Evolutionary conservation across 2,329 filamentous ascomycete species (phyloP).

Genomic region (Fusarium agapanthi): DNA sequence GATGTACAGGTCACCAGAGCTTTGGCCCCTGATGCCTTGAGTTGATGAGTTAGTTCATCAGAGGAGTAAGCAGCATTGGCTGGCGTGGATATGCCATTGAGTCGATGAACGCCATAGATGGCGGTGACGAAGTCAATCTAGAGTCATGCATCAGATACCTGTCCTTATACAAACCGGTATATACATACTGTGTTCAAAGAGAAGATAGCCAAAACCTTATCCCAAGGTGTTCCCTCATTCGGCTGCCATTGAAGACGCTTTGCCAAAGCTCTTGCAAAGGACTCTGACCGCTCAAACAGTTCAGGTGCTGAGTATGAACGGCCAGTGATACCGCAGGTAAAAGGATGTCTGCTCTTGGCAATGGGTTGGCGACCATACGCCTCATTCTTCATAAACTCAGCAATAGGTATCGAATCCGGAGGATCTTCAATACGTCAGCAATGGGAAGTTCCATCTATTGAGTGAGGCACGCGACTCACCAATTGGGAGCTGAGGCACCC

Average conservation of each 20-base stretch:
- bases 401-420: slow-evolving; percentile 8
- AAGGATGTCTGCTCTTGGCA: slow-evolving; percentile 72
- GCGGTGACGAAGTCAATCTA: slow-evolving; percentile 79
- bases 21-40: slow-evolving; percentile 73
- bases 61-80: slow-evolving; percentile 79
- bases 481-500: slow-evolving; percentile 2
- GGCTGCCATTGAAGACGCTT: slow-evolving; percentile 72
- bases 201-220: slow-evolving; percentile 80
- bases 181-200: slow-evolving; percentile 74
- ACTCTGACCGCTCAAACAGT: slow-evolving; percentile 71
- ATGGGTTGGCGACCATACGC: slow-evolving; percentile 59
- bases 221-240: slow-evolving; percentile 78
- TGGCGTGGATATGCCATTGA: slow-evolving; percentile 76
- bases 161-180: not conserved
- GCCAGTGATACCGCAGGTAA: slow-evolving; percentile 80
- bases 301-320: slow-evolving; percentile 70
- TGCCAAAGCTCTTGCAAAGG: slow-evolving; percentile 70
- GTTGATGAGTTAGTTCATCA: slow-evolving; percentile 74
- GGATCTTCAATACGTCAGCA: slow-evolving; percentile 4
- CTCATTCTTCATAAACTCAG: slow-evolving; percentile 18
- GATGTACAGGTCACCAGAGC: slow-evolving; percentile 76
- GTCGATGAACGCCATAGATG: slow-evolving; percentile 76
- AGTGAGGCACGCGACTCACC: not conserved
- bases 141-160: not conserved
- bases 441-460: not conserved